Evolutionary conservation across 225 moss, liverwort and hornwort species (phyloP).

Genomic region (Antitrichia curtipendula): DNA sequence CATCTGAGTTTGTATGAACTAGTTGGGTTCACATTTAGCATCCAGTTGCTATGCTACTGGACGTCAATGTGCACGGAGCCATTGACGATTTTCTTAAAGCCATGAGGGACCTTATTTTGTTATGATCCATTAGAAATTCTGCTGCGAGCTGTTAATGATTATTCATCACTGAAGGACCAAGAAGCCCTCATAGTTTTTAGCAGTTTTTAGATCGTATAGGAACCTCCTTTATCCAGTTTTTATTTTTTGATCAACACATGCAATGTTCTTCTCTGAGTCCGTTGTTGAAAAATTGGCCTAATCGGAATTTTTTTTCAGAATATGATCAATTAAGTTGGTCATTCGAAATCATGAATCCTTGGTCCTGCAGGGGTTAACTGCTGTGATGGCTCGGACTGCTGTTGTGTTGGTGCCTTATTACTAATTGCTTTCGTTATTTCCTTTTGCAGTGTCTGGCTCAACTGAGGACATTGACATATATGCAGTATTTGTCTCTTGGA

Average conservation of each 20-base stretch:
- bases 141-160: background rate
- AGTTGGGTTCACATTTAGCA: background rate
- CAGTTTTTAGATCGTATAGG: background rate
- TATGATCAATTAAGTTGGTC: background rate
- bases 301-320: background rate
- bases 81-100: background rate
- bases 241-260: background rate
- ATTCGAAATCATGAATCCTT: background rate
- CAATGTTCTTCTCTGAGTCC: background rate
- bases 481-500: constrained; percentile 80
- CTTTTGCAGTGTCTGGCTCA: constrained; percentile 78
- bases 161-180: background rate
- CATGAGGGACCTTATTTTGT: background rate
- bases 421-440: background rate
- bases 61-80: background rate
- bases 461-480: constrained; percentile 56
- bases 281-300: background rate
- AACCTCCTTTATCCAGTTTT: background rate
- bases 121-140: background rate
- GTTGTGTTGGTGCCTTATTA: background rate
- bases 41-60: background rate
- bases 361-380: background rate
- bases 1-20: background rate
- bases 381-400: background rate
- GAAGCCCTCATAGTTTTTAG: background rate